phyloP scores from a whole-genome alignment of 768 basidiomycete species.

The Calocera viscosa region DNA sequence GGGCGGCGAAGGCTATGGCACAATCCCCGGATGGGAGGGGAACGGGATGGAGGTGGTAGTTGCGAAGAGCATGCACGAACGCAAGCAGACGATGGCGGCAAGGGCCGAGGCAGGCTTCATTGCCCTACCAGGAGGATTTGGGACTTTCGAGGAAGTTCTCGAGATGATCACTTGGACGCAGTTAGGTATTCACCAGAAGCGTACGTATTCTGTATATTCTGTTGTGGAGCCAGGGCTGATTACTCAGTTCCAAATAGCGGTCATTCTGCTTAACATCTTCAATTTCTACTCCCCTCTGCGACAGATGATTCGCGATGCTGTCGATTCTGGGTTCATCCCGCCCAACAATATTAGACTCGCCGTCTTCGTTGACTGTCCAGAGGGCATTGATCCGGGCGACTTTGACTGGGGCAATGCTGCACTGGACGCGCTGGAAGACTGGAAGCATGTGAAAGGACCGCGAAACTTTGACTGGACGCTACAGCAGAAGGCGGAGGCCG shows the following conservation, averaged over 20 bases:
- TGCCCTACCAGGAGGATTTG: constrained; percentile 84
- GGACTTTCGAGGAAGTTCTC: constrained; percentile 88
- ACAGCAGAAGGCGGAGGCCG: constrained; percentile 6
- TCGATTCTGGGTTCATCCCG: constrained; percentile 63
- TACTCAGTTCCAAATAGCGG: constrained; percentile 38
- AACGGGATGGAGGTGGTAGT: constrained; percentile 39
- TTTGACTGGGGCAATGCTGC: constrained; percentile 74
- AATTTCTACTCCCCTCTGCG: constrained; percentile 77
- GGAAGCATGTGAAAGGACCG: constrained; percentile 30
- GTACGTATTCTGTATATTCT: constrained; percentile 30
- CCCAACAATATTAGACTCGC: constrained; percentile 49
- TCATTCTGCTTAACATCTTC: constrained; percentile 75
- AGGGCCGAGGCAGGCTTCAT: constrained; percentile 62
- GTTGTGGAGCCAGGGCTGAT: not conserved
- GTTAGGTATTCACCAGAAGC: constrained; percentile 72
- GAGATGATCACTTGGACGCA: constrained; percentile 96
- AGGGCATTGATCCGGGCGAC: constrained; percentile 28
- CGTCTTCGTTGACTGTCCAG: constrained; percentile 63
- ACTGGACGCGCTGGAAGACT: constrained; percentile 48
- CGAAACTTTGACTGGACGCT: constrained; percentile 16
- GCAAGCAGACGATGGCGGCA: constrained; percentile 84
- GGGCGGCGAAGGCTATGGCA: constrained; percentile 19
- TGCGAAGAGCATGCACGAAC: constrained; percentile 74
- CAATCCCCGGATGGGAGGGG: constrained; percentile 16
- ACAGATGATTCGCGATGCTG: constrained; percentile 51